These are phyloP conservation scores for Adansonia rubrostipa DNA, from an alignment of 441 rosid species.

Conservation along the genomic window DNA sequence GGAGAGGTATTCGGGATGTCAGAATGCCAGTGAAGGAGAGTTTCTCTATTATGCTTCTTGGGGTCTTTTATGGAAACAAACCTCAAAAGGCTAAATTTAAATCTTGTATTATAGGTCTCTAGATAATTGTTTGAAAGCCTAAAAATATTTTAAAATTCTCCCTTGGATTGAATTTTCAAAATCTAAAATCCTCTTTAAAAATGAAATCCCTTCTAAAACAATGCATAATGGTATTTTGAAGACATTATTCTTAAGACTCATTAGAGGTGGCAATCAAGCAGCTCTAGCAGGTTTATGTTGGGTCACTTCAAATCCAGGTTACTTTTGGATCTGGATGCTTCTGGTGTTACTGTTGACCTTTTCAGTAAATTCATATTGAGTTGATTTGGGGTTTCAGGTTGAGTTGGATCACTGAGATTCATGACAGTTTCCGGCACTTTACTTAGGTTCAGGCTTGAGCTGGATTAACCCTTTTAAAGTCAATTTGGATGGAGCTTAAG, in stretches of 20 bases:
- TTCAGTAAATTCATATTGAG: not conserved
- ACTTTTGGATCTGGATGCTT: not conserved
- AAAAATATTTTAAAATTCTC: not conserved
- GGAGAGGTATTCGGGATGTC: not conserved
- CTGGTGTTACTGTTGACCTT: not conserved
- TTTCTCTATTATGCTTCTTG: not conserved
- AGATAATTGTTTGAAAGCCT: not conserved
- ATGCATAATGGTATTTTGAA: not conserved
- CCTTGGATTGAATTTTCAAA: not conserved
- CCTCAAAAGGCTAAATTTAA: not conserved
- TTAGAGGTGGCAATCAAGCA: not conserved
- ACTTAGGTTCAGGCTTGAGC: not conserved
- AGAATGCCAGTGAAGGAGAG: slow-evolving; percentile 1
- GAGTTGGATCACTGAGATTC: not conserved
- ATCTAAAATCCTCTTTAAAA: not conserved
- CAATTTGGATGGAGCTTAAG: not conserved
- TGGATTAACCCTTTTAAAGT: not conserved
- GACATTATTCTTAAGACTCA: not conserved
- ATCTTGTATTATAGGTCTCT: not conserved
- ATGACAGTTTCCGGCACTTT: not conserved
- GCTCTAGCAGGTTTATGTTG: not conserved
- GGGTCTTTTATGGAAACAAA: not conserved
- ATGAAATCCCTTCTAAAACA: not conserved
- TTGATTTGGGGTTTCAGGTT: too few species aligned
- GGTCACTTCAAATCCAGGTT: not conserved